Evolutionary conservation across 768 basidiomycete species (phyloP).

Genomic region (Lentinula guzmanii): DNA sequence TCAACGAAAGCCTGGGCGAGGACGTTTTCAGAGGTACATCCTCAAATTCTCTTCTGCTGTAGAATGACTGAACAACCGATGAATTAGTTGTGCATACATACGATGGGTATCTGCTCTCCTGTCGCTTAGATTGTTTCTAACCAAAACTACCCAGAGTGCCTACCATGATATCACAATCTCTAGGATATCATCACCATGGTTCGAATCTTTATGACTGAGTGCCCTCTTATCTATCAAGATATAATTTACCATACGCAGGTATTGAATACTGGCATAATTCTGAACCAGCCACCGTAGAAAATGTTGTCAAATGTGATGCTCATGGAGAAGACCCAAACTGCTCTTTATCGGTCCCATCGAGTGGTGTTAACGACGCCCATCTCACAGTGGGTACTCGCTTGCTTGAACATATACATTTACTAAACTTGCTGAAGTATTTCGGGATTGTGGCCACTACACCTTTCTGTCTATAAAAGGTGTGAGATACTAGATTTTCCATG

Average conservation of each 20-base stretch:
- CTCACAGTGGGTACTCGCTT: conserved; percentile 26
- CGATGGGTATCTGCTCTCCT: conserved; percentile 31
- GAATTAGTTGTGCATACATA: conserved; percentile 41
- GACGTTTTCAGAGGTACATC: conserved; percentile 35
- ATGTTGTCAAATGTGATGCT: conserved; percentile 33
- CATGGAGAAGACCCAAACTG: conserved; percentile 45
- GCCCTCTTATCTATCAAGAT: not conserved
- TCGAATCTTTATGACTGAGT: not conserved
- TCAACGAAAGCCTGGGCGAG: conserved; percentile 34
- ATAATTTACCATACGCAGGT: conserved; percentile 19
- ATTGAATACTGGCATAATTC: conserved; percentile 46
- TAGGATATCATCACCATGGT: conserved; percentile 55
- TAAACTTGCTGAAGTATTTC: conserved; percentile 3
- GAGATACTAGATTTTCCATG: not conserved
- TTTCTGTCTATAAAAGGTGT: conserved; percentile 3
- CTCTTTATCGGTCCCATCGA: conserved; percentile 40
- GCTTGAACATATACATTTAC: too few species aligned
- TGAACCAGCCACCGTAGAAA: conserved; percentile 34
- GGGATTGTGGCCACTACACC: conserved; percentile 6
- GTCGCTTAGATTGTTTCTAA: not conserved
- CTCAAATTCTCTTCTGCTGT: not conserved
- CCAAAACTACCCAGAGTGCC: conserved; percentile 31
- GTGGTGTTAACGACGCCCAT: conserved; percentile 40
- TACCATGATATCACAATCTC: conserved; percentile 38
- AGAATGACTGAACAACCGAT: not conserved